Conservation (phyloP, 208 protist genomes). For the Strigomonas oncopelti region DNA sequence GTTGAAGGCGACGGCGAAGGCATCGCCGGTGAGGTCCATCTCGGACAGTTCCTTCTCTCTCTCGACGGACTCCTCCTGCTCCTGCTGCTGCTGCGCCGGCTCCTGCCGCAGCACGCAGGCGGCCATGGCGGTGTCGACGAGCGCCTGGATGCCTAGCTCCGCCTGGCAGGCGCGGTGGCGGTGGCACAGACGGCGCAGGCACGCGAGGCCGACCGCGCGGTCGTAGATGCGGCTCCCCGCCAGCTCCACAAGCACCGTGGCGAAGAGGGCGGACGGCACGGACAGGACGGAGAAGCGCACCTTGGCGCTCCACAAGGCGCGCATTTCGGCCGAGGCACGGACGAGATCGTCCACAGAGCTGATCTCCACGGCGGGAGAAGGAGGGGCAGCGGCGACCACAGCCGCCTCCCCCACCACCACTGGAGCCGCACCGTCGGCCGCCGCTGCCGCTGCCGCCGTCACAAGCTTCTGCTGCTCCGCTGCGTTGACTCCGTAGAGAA, state of each 20-base stretch:
- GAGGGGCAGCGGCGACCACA: not conserved
- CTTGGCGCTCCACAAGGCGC: conserved; percentile 30
- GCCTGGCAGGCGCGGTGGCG: conserved; percentile 17
- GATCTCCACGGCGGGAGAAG: not conserved
- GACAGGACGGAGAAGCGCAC: conserved; percentile 28
- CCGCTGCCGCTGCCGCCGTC: not conserved
- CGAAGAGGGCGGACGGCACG: conserved; percentile 39
- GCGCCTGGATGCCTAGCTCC: conserved; percentile 18
- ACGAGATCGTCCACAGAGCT: conserved; percentile 1
- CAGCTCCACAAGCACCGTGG: conserved; percentile 28
- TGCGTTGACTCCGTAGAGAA: conserved; percentile 43
- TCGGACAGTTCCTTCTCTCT: not conserved
- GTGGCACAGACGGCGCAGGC: conserved; percentile 21
- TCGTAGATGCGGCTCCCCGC: conserved; percentile 34
- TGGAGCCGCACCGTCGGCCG: not conserved
- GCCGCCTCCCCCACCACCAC: not conserved
- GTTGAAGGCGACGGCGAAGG: conserved; percentile 2
- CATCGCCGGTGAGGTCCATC: not conserved
- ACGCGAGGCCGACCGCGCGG: conserved; percentile 23
- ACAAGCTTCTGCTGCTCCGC: not conserved
- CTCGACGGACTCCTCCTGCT: conserved; percentile 2
- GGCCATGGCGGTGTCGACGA: conserved; percentile 37
- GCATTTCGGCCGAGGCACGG: conserved; percentile 1
- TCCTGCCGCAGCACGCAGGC: conserved; percentile 10
- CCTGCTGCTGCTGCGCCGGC: conserved; percentile 6